Evolutionary conservation across 371 early-diverging fungal species (phyloP).

Genomic region (Mucor lusitanicus): DNA sequence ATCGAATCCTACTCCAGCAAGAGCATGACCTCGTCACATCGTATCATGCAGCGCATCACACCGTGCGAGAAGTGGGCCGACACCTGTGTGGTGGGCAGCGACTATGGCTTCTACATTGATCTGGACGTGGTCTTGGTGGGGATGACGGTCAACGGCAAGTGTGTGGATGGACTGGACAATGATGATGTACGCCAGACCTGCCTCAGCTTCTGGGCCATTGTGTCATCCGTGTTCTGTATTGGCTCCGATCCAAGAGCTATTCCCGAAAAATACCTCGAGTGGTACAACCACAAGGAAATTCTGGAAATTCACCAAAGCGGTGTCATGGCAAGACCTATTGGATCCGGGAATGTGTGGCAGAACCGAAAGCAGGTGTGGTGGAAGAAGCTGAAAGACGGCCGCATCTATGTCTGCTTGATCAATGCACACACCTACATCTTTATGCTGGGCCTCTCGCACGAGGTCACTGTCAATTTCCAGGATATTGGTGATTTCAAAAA

Average conservation of each 20-base stretch:
- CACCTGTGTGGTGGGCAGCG: conserved; percentile 24
- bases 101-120: conserved; percentile 43
- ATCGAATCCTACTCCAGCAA: conserved; percentile 46
- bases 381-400: conserved; percentile 41
- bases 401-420: conserved; percentile 37
- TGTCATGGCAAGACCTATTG: conserved; percentile 45
- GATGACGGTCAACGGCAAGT: conserved; percentile 42
- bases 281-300: conserved; percentile 41
- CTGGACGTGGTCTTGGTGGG: conserved; percentile 47
- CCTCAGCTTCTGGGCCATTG: conserved; percentile 48
- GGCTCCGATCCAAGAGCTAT: conserved; percentile 45
- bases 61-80: conserved; percentile 37
- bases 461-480: conserved; percentile 25
- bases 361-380: conserved; percentile 50
- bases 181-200: conserved; percentile 46
- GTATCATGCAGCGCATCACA: conserved; percentile 45
- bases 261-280: conserved; percentile 39
- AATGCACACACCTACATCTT: conserved; percentile 43
- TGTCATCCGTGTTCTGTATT: conserved; percentile 44
- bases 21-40: conserved; percentile 46
- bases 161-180: conserved; percentile 45
- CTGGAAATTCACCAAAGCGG: conserved; percentile 46
- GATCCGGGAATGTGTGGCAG: conserved; percentile 40
- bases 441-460: conserved; percentile 38
- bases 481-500: conserved; percentile 24